A percentile compares a stretch with the other conserved stretches of the same genome.
phyloP scores from a whole-genome alignment of 805 yeast genomes.

The Candida ipomoeae region DNA sequence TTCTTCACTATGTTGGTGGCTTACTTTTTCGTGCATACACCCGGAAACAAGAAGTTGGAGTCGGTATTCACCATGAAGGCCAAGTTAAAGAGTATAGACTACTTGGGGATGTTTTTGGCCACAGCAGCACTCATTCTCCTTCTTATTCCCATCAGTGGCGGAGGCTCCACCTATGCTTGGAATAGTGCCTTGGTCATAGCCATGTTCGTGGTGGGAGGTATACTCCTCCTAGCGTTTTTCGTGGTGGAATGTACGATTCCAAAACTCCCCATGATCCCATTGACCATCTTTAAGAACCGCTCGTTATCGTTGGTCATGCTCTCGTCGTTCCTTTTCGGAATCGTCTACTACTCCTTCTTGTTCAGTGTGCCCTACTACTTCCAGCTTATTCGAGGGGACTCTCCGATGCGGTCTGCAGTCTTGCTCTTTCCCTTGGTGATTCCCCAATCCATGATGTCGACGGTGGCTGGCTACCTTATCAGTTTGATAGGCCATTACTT shows the following conservation, averaged over 20 bases:
- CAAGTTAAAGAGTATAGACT: constrained; percentile 48
- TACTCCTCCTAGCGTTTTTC: constrained; percentile 38
- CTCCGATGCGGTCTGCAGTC: constrained; percentile 38
- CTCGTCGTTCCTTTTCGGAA: constrained; percentile 45
- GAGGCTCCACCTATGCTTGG: constrained; percentile 60
- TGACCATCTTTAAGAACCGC: constrained; percentile 36
- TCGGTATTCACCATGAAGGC: constrained; percentile 27
- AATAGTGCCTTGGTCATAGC: constrained; percentile 34
- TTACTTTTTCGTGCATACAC: constrained; percentile 34
- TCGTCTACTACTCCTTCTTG: constrained; percentile 42
- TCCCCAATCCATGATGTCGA: constrained; percentile 39
- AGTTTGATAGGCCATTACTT: constrained; percentile 41
- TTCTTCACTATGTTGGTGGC: constrained; percentile 27
- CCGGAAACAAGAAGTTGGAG: constrained; percentile 23
- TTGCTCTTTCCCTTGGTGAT: constrained; percentile 39
- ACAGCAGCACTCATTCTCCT: constrained; percentile 47
- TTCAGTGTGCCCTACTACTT: constrained; percentile 49
- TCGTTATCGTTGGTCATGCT: constrained; percentile 29
- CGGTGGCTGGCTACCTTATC: constrained; percentile 44
- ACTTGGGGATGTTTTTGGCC: constrained; percentile 46
- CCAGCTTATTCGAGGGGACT: constrained; percentile 41
- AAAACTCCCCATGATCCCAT: constrained; percentile 52
- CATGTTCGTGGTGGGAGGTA: constrained; percentile 33
- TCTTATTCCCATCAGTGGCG: constrained; percentile 56
- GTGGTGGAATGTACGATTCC: constrained; percentile 49